These are phyloP conservation scores for Aaosphaeria arxii DNA, from an alignment of 2,329 filamentous ascomycete species.

Conservation along the genomic window DNA sequence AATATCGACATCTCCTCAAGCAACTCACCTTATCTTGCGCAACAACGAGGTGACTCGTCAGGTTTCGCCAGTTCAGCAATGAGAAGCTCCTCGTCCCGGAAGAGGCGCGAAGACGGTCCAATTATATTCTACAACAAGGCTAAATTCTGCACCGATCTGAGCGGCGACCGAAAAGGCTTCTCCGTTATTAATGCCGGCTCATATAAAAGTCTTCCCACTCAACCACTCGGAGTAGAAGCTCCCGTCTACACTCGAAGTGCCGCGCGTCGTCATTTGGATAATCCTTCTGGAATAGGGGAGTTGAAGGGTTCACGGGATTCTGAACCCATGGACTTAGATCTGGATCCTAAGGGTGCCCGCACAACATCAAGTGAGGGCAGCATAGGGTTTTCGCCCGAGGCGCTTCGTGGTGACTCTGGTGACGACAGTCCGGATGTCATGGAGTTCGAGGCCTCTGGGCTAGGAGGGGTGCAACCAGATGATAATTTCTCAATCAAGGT, in stretches of 20 bases:
- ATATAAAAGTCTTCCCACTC: constrained; percentile 29
- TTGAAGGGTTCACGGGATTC: constrained; percentile 21
- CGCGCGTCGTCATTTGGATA: too few species aligned
- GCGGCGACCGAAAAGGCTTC: constrained; percentile 53
- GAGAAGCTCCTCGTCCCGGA: constrained; percentile 45
- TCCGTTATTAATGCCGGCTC: constrained; percentile 14
- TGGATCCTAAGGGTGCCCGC: constrained; percentile 26
- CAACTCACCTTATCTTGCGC: constrained; percentile 25
- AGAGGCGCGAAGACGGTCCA: constrained; percentile 64
- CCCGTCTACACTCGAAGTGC: neutral
- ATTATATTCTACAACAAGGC: constrained; percentile 83
- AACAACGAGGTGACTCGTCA: constrained; percentile 36
- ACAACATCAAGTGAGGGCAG: constrained; percentile 24
- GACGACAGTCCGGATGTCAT: constrained; percentile 24
- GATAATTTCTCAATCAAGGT: constrained; percentile 56
- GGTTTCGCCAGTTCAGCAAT: constrained; percentile 46
- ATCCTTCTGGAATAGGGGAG: constrained; percentile 13
- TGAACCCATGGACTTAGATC: constrained; percentile 17
- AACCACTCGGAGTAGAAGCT: constrained; percentile 27
- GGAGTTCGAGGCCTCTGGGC: constrained; percentile 51
- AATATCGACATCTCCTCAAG: constrained; percentile 24
- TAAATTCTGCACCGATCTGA: constrained; percentile 77
- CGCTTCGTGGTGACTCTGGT: constrained; percentile 21
- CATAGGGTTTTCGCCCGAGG: constrained; percentile 35
- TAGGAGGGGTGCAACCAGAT: constrained; percentile 60